A percentile compares a stretch with the other conserved stretches of the same genome.
Evolutionary conservation across 2,329 filamentous ascomycete genomes (phyloP).

Genomic region (Xylariaceae sp.): DNA sequence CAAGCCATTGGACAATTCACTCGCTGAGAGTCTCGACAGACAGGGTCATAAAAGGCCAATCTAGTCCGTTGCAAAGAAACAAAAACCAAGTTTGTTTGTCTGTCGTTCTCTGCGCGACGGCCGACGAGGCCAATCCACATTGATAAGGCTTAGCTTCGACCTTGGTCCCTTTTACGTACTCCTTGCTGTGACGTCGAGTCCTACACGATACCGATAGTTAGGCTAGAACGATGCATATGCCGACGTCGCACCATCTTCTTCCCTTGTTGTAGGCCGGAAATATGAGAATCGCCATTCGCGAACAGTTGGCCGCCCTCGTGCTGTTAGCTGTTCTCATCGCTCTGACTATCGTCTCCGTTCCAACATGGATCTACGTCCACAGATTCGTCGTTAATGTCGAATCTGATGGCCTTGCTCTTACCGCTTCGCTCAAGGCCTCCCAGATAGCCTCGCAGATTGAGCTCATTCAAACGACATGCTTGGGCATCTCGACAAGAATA

Average conservation of each 20-base stretch:
- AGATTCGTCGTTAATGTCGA: constrained; percentile 59
- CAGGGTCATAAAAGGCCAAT: background rate
- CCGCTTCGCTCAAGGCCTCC: constrained; percentile 85
- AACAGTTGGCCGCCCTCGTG: constrained; percentile 84
- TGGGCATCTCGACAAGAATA: constrained; percentile 72
- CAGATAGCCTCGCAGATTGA: constrained; percentile 81
- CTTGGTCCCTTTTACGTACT: background rate
- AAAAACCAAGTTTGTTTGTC: too few relatives aligned
- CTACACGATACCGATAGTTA: constrained; percentile 13
- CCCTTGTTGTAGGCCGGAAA: constrained; percentile 41
- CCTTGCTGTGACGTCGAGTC: constrained; percentile 8
- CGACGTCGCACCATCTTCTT: constrained; percentile 32
- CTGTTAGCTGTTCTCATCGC: constrained; percentile 75
- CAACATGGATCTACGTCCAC: constrained; percentile 70
- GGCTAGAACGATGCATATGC: constrained; percentile 42
- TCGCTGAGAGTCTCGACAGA: background rate
- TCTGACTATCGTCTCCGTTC: constrained; percentile 79
- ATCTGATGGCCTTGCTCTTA: constrained; percentile 71
- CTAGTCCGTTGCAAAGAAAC: background rate
- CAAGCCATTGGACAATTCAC: constrained; percentile 6
- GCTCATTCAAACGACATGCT: constrained; percentile 77
- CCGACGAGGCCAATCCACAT: background rate
- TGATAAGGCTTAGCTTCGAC: background rate
- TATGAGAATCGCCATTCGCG: constrained; percentile 87
- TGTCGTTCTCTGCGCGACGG: background rate